Evolutionary conservation across 306 rosid genomes (phyloP), one percentile per base, ranked within the genome.

Genomic region (Astragalus membranaceus): DNA sequence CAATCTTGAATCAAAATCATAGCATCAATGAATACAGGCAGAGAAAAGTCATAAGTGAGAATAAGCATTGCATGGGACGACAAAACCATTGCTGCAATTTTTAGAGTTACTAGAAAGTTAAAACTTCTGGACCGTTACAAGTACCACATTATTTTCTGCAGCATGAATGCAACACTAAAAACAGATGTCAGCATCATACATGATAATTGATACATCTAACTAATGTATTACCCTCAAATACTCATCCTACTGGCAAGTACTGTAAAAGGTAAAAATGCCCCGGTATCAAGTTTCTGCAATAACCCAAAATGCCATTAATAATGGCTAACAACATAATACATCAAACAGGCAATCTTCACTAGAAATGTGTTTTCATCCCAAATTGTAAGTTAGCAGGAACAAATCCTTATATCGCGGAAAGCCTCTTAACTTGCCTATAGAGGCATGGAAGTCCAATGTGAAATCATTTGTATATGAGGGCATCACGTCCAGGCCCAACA

Each of bases 401-500:
- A 72, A 46, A 58, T 26, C 76, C 54, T 67, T 54, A 79, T 58
- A 13, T 44, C 13, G 39, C 51, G 36, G 69, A 70, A 66, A 57
- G 54, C 75, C 70, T 69, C 72, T 66, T 62, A 58, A 68, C 73
- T 79, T 63, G 61, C 73, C 61, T 67, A 60, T n/a, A 64, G 79
- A 44, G 63, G 50, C 74, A 41, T 15, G 77, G 73, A 44, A 66
- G 52, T 72, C 44, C 57, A 35, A 53, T 10, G 16, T 50, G 47
- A 44, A 51, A 57, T 80, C 80, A 94, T 72, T 94, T 94, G 80
- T 55, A 83, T 32, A 94, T 85, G 70, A 94, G 92, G 5, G 99
- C 97, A 77, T 94, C 99, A 2, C 99, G 97, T 56, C 99, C 96
- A 20, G 97, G 96, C 7, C 99, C 92, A 43, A 94, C 91, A 73